Base-by-base conservation (phyloP, 805 yeast species). In the Candida dendrica region DNA sequence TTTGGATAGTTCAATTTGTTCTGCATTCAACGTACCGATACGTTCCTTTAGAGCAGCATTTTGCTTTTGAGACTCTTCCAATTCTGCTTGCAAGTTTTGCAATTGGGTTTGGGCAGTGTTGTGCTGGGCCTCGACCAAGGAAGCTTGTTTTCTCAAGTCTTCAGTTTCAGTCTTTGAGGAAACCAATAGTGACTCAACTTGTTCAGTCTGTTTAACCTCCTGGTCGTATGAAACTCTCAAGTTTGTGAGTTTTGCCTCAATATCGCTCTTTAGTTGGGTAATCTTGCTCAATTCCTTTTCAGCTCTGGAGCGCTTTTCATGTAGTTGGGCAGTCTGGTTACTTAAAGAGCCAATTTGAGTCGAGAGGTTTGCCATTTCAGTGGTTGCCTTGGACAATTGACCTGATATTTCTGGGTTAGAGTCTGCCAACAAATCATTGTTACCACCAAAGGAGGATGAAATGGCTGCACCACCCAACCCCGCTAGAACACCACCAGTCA, bases 321-420 rank as follows among this genome's bases (percentile, higher is more conserved):
- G 81, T 26, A 84, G 71, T 14, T 71, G 73, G 1, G 84, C 69
- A 2, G 95, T 85, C 61, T 89, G 96, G 18, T 72, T 64, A 1
- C 89, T 75, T 48, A 91, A 67, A 0, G 95, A 84, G 48, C 79
- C 79, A 48, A 87, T 81, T 65, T 90, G 96, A 52, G 82, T 86
- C 0, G 95, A 84, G 34, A 85, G 70, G 51, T 90, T 87, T 14
- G 95, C 96, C 59, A 88, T 74, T 52, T 87, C 96, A 6, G 89
- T 75, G 6, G 93, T 79, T 4, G 95, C 91, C 45, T 77, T 75
- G 1, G 95, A 79, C 39, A 88, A 66, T 54, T 81, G 79, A 24
- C 80, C 78, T 1, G 86, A 74, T 1, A 81, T 72, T 40, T 75
- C 85, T 11, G 60, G 52, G 36, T 50, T 51, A 1, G 61, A 42